phyloP scores from a whole-genome alignment of 345 rosid species.

The Psidium friedrichsthalianum region DNA sequence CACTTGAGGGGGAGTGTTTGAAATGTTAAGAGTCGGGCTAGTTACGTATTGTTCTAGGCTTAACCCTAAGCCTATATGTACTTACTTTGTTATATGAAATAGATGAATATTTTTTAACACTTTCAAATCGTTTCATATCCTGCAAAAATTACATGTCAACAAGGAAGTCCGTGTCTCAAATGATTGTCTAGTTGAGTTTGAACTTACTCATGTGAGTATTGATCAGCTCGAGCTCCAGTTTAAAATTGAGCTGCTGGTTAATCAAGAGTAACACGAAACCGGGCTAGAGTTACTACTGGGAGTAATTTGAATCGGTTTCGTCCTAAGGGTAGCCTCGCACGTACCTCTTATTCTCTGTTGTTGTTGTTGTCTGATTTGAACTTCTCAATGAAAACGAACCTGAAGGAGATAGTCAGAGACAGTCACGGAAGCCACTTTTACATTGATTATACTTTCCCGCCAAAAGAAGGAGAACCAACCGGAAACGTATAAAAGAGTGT shows the following conservation, averaged over 20 bases:
- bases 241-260: background rate
- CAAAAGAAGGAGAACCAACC: background rate
- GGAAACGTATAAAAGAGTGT: too few species aligned
- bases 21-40: too few species aligned
- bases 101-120: too few species aligned
- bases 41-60: too few species aligned
- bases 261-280: background rate
- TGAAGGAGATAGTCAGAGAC: background rate
- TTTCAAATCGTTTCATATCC: background rate
- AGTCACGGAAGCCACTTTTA: background rate
- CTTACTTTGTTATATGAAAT: too few species aligned
- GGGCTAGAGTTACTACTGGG: background rate
- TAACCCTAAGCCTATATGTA: too few species aligned
- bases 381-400: background rate
- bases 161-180: background rate
- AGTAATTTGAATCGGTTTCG: background rate
- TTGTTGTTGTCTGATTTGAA: background rate
- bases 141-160: background rate
- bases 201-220: background rate
- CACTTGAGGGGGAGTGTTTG: too few species aligned
- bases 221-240: background rate
- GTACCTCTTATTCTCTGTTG: accelerated
- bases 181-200: background rate
- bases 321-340: background rate
- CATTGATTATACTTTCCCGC: background rate